These are phyloP conservation scores for Phialocephala sp. DNA, from an alignment of 2,329 filamentous ascomycete species.

Conservation along the genomic window DNA sequence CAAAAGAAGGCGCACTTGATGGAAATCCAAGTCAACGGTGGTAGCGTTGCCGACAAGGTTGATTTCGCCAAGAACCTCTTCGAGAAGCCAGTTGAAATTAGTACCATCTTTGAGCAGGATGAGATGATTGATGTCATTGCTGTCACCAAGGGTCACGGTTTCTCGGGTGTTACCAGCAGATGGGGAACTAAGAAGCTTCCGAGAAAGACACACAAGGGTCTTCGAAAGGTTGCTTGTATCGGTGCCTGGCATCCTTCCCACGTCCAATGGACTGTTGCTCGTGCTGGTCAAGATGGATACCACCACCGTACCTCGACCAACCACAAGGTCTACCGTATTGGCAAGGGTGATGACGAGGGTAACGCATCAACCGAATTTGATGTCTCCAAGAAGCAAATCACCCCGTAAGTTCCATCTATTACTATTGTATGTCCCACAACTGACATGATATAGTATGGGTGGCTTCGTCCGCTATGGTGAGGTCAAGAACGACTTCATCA, in stretches of 20 bases:
- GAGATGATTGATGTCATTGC: slow-evolving; percentile 99
- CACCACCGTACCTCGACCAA: slow-evolving; percentile 99
- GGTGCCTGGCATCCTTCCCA: slow-evolving; percentile 99
- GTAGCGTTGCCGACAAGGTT: slow-evolving; percentile 94
- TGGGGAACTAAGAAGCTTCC: slow-evolving; percentile 99
- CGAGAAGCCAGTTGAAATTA: slow-evolving; percentile 97
- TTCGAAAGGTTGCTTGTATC: slow-evolving; percentile 99
- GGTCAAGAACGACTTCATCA: slow-evolving; percentile 98
- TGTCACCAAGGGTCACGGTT: slow-evolving; percentile 99
- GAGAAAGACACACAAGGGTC: slow-evolving; percentile 99
- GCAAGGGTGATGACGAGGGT: slow-evolving; percentile 87
- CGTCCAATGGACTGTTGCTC: slow-evolving; percentile 99
- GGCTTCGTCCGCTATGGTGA: slow-evolving; percentile 99
- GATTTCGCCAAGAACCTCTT: slow-evolving; percentile 94
- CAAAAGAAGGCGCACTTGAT: slow-evolving; percentile 99
- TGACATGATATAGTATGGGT: slow-evolving; percentile 74
- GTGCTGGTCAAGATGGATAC: slow-evolving; percentile 99
- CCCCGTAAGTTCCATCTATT: slow-evolving; percentile 77
- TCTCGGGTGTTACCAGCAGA: slow-evolving; percentile 93
- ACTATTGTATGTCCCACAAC: slow-evolving; percentile 1
- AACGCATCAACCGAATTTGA: slow-evolving; percentile 96
- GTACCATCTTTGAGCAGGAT: slow-evolving; percentile 97
- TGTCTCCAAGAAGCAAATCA: slow-evolving; percentile 99
- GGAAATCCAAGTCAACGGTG: slow-evolving; percentile 99
- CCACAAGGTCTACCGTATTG: slow-evolving; percentile 99